Conservation (phyloP, 2,329 filamentous ascomycete genomes). For the Fusarium sp. region DNA sequence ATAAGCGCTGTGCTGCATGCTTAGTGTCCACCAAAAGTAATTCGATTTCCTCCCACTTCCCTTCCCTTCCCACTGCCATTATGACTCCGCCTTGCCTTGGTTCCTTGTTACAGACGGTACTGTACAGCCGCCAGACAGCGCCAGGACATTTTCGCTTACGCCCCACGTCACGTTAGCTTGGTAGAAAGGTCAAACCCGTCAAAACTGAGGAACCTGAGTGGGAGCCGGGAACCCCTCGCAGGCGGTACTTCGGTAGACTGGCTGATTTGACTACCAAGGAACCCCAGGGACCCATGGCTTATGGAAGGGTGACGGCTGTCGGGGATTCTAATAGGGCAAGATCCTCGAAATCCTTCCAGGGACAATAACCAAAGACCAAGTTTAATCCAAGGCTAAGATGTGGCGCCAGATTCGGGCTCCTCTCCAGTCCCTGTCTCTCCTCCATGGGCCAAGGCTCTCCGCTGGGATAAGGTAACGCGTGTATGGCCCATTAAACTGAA, state of each 20-base stretch:
- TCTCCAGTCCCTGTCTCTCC: background rate
- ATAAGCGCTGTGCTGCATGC: slow-evolving; percentile 11
- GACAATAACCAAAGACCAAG: slow-evolving; percentile 2
- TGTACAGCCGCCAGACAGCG: slow-evolving; percentile 4
- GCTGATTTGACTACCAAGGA: slow-evolving; percentile 7
- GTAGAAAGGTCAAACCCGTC: slow-evolving; percentile 15
- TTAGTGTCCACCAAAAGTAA: background rate
- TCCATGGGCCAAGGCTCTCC: slow-evolving; percentile 2
- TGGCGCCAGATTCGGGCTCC: slow-evolving; percentile 29
- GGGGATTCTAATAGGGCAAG: slow-evolving; percentile 9
- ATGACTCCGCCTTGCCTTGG: slow-evolving; percentile 8
- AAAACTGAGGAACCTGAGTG: slow-evolving; percentile 4
- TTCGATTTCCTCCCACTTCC: slow-evolving; percentile 7
- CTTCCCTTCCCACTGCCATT: background rate
- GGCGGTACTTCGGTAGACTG: slow-evolving; percentile 37
- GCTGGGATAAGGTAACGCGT: slow-evolving; percentile 20
- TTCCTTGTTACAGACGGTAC: background rate
- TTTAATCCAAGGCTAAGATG: slow-evolving; percentile 21
- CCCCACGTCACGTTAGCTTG: background rate
- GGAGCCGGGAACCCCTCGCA: background rate
- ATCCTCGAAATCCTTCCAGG: slow-evolving; percentile 3
- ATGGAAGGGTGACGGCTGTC: slow-evolving; percentile 11
- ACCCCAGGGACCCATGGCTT: background rate
- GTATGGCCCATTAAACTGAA: slow-evolving; percentile 19
- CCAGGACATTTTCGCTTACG: background rate